Evolutionary conservation across 306 rosid species (phyloP).

Genomic region (Quercus engelmannii): DNA sequence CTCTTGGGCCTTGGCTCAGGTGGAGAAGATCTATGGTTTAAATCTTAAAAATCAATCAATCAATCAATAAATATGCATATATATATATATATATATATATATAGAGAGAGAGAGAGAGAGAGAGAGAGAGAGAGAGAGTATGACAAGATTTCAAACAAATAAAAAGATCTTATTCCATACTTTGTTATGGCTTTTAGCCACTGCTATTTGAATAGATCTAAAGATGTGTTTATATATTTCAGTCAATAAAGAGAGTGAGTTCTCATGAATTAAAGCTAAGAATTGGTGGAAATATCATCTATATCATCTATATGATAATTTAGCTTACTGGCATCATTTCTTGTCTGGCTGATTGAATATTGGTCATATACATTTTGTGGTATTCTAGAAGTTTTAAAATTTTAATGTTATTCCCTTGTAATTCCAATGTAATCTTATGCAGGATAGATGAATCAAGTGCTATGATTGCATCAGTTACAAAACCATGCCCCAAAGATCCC

Average conservation of each 20-base stretch:
- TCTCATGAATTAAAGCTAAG: neutral
- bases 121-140: too few relatives aligned
- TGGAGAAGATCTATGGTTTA: too few relatives aligned
- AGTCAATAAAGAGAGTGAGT: neutral
- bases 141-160: too few relatives aligned
- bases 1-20: too few relatives aligned
- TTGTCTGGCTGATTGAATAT: neutral
- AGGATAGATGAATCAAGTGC: slow-evolving; percentile 47
- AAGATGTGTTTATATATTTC: neutral
- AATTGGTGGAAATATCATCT: neutral
- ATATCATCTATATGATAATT: neutral
- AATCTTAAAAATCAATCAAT: too few relatives aligned
- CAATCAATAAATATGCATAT: too few relatives aligned
- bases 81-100: too few relatives aligned
- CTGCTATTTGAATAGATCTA: too few relatives aligned
- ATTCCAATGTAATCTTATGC: slow-evolving; percentile 27
- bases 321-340: neutral
- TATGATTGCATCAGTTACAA: slow-evolving; percentile 28
- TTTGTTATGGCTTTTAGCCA: too few relatives aligned
- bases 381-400: neutral
- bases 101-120: too few relatives aligned
- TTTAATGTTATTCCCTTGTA: neutral
- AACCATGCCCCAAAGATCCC: slow-evolving; percentile 65
- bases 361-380: neutral
- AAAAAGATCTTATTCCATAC: too few relatives aligned